A percentile compares a stretch with the other conserved stretches of the same genome.
Conservation (phyloP, 2,329 filamentous ascomycete genomes). For the Aspergillus chevalieri region DNA sequence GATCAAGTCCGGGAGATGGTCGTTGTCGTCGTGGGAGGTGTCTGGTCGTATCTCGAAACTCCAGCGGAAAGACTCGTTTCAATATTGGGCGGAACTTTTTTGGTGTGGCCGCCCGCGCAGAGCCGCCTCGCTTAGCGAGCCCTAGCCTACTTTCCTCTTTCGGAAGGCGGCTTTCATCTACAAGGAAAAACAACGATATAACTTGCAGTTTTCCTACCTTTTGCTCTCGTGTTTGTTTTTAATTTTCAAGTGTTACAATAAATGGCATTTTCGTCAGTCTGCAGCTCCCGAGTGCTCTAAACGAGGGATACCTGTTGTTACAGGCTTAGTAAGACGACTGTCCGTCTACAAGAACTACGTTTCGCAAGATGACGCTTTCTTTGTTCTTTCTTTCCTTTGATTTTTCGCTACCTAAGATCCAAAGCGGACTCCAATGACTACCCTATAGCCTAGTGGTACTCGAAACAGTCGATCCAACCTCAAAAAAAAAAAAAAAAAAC, state of each 20-base stretch:
- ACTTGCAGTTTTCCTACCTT: too few relatives aligned
- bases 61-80: slow-evolving; percentile 27
- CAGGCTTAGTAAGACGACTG: not conserved
- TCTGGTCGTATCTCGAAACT: slow-evolving; percentile 42
- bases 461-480: not conserved
- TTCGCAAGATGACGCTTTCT: not conserved
- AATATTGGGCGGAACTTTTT: slow-evolving; percentile 36
- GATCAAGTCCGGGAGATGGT: slow-evolving; percentile 44
- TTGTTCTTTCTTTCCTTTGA: not conserved
- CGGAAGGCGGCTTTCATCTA: slow-evolving; percentile 12
- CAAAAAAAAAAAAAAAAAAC: too few relatives aligned
- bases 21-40: slow-evolving; percentile 38
- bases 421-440: not conserved
- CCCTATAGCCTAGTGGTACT: not conserved
- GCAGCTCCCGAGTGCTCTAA: too few relatives aligned
- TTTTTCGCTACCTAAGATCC: not conserved
- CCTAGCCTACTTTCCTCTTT: slow-evolving; percentile 29
- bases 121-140: slow-evolving; percentile 40
- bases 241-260: too few relatives aligned
- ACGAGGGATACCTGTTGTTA: not conserved
- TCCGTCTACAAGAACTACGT: not conserved
- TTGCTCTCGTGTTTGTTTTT: too few relatives aligned
- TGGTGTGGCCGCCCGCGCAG: slow-evolving; percentile 37
- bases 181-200: not conserved
- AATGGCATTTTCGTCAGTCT: too few relatives aligned